Percentiles rank a stretch among this genome's conserved stretches.
phyloP scores from a whole-genome alignment of 2,329 filamentous ascomycete species.

The Pseudocercospora cruenta region DNA sequence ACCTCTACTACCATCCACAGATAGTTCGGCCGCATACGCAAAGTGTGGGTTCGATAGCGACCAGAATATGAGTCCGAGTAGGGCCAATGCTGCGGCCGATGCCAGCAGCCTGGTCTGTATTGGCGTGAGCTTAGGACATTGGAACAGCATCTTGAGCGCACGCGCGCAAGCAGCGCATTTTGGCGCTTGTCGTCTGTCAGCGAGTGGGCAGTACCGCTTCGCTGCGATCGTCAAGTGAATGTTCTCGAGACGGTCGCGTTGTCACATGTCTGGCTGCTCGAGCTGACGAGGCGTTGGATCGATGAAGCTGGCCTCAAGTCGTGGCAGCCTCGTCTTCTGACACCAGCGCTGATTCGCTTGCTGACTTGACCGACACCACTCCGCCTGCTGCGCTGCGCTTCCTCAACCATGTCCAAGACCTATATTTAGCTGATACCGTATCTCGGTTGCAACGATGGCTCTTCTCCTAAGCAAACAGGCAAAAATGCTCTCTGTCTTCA shows the following conservation, averaged over 20 bases:
- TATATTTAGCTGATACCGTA: not conserved
- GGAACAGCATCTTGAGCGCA: constrained; percentile 34
- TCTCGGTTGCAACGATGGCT: not conserved
- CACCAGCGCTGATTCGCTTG: not conserved
- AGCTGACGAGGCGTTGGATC: not conserved
- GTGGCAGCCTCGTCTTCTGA: not conserved
- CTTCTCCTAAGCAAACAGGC: not conserved
- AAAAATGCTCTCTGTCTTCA: not conserved
- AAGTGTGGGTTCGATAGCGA: constrained; percentile 62
- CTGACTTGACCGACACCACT: not conserved
- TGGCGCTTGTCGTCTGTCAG: not conserved
- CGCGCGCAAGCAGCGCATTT: constrained; percentile 7
- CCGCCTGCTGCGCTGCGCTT: not conserved
- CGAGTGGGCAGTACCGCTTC: not conserved
- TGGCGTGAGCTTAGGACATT: constrained; percentile 61
- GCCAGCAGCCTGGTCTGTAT: constrained; percentile 73
- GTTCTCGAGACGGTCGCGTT: not conserved
- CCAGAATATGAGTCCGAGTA: constrained; percentile 65
- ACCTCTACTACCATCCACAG: constrained; percentile 32
- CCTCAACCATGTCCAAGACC: not conserved
- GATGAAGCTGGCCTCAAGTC: not conserved
- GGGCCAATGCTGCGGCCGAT: constrained; percentile 63
- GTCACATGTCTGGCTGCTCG: not conserved
- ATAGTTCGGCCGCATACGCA: constrained; percentile 64
- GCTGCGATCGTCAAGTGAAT: not conserved